Conservation (phyloP, 2,329 filamentous ascomycete species). For the Fusarium denticulatum region DNA sequence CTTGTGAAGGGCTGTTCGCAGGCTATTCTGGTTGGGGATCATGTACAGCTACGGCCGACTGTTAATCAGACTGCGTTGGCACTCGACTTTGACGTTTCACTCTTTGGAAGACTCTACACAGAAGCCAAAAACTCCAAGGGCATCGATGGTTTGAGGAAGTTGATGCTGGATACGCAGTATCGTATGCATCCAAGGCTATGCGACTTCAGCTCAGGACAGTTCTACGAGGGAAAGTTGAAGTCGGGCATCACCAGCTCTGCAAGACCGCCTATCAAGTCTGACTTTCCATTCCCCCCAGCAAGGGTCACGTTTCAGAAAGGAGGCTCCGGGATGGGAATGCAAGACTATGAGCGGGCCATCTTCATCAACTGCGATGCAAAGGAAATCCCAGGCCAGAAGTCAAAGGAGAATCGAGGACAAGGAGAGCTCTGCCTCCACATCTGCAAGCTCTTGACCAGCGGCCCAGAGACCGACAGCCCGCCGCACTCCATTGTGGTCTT, state of each 20-base stretch:
- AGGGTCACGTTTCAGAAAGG: background rate
- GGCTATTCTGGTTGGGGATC: constrained; percentile 57
- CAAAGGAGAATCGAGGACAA: constrained; percentile 53
- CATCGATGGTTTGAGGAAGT: constrained; percentile 37
- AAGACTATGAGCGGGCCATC: constrained; percentile 18
- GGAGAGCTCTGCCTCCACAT: constrained; percentile 48
- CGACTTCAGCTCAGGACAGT: constrained; percentile 52
- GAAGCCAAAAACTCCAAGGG: background rate
- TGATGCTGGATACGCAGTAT: constrained; percentile 58
- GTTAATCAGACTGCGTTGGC: constrained; percentile 49
- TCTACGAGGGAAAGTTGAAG: constrained; percentile 51
- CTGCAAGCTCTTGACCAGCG: constrained; percentile 44
- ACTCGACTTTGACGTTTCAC: constrained; percentile 52
- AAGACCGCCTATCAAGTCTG: constrained; percentile 29
- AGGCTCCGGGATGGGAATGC: rapidly evolving
- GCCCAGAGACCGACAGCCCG: background rate
- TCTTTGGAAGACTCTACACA: constrained; percentile 55
- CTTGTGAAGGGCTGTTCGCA: constrained; percentile 55
- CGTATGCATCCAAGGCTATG: constrained; percentile 55
- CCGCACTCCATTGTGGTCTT: constrained; percentile 49
- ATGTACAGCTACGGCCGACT: constrained; percentile 57
- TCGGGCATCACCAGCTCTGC: constrained; percentile 44
- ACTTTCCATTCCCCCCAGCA: constrained; percentile 27
- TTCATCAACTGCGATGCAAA: constrained; percentile 50
- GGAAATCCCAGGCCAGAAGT: constrained; percentile 52